These are phyloP conservation scores for Metarhizium robertsii DNA, from an alignment of 2,329 filamentous ascomycete species.

Conservation along the genomic window DNA sequence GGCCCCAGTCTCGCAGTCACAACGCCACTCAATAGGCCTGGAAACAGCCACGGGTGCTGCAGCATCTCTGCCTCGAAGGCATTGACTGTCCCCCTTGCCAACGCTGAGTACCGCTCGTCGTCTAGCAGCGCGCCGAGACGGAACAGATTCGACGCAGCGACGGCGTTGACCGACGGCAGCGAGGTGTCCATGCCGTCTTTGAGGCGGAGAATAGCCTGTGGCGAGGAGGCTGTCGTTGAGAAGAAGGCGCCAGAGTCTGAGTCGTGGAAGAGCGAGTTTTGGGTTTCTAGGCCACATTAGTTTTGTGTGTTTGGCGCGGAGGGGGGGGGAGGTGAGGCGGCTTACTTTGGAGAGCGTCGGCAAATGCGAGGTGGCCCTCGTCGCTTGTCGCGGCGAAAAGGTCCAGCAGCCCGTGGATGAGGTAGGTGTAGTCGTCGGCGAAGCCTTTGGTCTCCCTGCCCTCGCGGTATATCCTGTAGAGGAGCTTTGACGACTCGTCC, in stretches of 20 bases:
- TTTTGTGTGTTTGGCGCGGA: background rate
- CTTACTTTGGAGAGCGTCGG: slow-evolving; percentile 68
- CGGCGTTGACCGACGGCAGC: slow-evolving; percentile 81
- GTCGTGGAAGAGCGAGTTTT: slow-evolving; percentile 74
- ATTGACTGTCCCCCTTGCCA: slow-evolving; percentile 65
- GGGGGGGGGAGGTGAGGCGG: background rate
- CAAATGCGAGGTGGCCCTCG: slow-evolving; percentile 67
- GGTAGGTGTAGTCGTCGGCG: slow-evolving; percentile 89
- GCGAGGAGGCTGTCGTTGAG: slow-evolving; percentile 52
- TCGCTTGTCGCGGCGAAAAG: slow-evolving; percentile 79
- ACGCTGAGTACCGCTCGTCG: slow-evolving; percentile 51
- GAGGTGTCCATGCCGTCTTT: slow-evolving; percentile 95
- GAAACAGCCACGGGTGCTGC: slow-evolving; percentile 89
- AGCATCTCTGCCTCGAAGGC: slow-evolving; percentile 88
- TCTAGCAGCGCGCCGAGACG: slow-evolving; percentile 63
- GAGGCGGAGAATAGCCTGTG: slow-evolving; percentile 70
- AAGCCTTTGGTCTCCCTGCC: slow-evolving; percentile 61
- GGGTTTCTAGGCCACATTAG: slow-evolving; percentile 42
- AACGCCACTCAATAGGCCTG: slow-evolving; percentile 66
- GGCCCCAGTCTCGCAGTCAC: slow-evolving; percentile 67
- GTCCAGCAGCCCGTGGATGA: slow-evolving; percentile 73
- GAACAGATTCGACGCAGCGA: slow-evolving; percentile 81
- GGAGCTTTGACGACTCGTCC: slow-evolving; percentile 47
- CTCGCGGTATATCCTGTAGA: slow-evolving; percentile 68
- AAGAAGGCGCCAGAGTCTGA: slow-evolving; percentile 58